phyloP scores from a whole-genome alignment of 2,329 filamentous ascomycete species.

The Lomentospora prolificans region DNA sequence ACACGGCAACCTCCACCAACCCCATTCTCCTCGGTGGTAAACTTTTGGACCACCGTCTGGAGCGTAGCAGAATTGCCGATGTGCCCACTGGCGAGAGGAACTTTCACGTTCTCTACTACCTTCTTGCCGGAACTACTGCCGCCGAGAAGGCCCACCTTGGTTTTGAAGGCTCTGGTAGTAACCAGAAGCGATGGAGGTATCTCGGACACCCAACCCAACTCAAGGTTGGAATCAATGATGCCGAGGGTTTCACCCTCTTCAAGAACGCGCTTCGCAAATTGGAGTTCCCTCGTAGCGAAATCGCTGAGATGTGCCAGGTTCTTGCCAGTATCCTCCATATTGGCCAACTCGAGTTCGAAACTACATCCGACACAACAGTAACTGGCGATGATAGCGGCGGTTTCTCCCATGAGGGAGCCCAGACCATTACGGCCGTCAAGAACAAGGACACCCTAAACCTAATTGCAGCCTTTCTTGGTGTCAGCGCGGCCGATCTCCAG shows the following conservation, averaged over 20 bases:
- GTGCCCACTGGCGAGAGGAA: conserved; percentile 94
- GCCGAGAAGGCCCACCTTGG: conserved; percentile 83
- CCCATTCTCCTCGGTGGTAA: conserved; percentile 90
- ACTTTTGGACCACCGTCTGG: conserved; percentile 83
- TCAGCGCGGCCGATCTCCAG: conserved; percentile 72
- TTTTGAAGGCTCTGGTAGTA: conserved; percentile 37
- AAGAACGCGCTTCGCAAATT: conserved; percentile 91
- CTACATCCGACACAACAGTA: conserved; percentile 66
- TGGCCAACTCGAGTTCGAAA: conserved; percentile 90
- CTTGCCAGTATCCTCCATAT: conserved; percentile 93
- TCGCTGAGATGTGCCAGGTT: conserved; percentile 94
- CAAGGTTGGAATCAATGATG: conserved; percentile 93
- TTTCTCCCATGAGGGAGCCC: conserved; percentile 88
- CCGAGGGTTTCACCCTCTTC: conserved; percentile 93
- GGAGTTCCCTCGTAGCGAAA: conserved; percentile 86
- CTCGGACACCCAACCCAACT: conserved; percentile 93
- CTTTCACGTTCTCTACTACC: conserved; percentile 93
- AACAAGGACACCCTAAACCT: conserved; percentile 85
- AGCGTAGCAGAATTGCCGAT: conserved; percentile 80
- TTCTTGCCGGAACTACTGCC: conserved; percentile 80
- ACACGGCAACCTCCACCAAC: conserved; percentile 73
- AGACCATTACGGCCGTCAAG: conserved; percentile 75
- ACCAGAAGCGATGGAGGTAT: conserved; percentile 85
- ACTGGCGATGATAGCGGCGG: conserved; percentile 87
- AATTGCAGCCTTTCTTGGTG: conserved; percentile 88